These are phyloP conservation scores for Favolaschia claudopus DNA, from an alignment of 768 basidiomycete species.

Conservation along the genomic window DNA sequence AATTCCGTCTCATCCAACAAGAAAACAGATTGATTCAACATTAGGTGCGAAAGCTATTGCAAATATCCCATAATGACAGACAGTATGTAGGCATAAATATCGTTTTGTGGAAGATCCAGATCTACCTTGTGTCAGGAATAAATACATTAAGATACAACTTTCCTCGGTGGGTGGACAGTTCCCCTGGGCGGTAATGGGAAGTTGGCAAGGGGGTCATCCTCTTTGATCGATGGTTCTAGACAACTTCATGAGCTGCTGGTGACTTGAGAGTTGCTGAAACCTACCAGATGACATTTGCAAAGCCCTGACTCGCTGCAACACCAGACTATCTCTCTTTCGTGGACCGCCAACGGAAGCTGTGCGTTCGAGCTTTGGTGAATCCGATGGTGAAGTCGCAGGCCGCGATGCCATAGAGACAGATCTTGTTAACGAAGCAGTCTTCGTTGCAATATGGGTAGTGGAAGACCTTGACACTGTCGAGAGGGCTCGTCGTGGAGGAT, in stretches of 20 bases:
- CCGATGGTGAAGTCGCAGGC: background rate
- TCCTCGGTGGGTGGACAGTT: constrained; percentile 36
- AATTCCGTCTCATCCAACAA: constrained; percentile 2
- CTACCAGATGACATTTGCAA: constrained; percentile 14
- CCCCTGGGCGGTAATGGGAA: constrained; percentile 50
- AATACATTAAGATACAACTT: constrained; percentile 20
- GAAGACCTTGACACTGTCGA: constrained; percentile 5
- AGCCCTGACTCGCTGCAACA: constrained; percentile 23
- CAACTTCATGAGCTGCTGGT: background rate
- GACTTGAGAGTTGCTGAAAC: background rate
- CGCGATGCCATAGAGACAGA: constrained; percentile 16
- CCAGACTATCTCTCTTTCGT: constrained; percentile 24
- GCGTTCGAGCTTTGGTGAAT: constrained; percentile 6
- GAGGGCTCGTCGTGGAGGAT: background rate
- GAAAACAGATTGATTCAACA: constrained; percentile 18
- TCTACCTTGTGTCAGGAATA: background rate
- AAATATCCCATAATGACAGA: constrained; percentile 16
- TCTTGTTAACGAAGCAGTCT: constrained; percentile 3
- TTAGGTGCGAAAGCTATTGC: background rate
- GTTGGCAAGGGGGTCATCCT: constrained; percentile 38
- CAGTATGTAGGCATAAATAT: constrained; percentile 20
- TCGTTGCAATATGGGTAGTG: constrained; percentile 1
- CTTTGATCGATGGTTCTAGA: constrained; percentile 17
- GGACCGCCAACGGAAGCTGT: constrained; percentile 9
- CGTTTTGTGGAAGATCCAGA: constrained; percentile 22